Evolutionary conservation across 257 asterid genomes (phyloP).

Genomic region (Solanum megistacrolobum): DNA sequence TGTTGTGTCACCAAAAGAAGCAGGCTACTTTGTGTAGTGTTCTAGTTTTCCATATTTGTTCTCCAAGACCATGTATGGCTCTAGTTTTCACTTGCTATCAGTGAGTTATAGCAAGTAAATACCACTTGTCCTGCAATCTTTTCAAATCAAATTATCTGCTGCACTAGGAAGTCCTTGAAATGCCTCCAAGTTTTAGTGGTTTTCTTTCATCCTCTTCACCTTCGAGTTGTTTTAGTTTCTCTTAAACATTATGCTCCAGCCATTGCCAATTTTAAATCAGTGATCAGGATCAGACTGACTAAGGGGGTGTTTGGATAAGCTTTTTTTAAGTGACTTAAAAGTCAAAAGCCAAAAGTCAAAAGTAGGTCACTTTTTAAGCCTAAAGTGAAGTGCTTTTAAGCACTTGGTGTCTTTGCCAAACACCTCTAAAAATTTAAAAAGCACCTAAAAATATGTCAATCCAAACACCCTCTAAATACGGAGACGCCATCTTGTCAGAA

Average conservation of each 20-base stretch:
- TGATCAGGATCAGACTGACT: background rate
- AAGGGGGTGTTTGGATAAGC: background rate
- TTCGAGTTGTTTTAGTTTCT: background rate
- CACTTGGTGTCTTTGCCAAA: background rate
- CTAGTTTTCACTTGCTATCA: background rate
- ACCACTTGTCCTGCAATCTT: background rate
- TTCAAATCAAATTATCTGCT: background rate
- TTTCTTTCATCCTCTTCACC: background rate
- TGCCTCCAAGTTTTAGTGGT: background rate
- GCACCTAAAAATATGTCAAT: background rate
- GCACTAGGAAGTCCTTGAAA: background rate
- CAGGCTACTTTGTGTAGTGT: background rate
- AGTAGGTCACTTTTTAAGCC: background rate
- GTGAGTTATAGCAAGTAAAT: background rate
- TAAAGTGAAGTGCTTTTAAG: background rate
- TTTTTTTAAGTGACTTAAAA: too few relatives aligned
- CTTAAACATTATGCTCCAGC: background rate
- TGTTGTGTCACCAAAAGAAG: background rate
- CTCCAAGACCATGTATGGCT: background rate
- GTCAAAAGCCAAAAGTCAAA: background rate
- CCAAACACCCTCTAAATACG: background rate
- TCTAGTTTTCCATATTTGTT: background rate
- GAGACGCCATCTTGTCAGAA: background rate
- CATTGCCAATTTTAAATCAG: background rate
- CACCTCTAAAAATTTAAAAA: background rate